phyloP scores from a whole-genome alignment of 2,329 filamentous ascomycete species.

The Aspergillus tubingensis region DNA sequence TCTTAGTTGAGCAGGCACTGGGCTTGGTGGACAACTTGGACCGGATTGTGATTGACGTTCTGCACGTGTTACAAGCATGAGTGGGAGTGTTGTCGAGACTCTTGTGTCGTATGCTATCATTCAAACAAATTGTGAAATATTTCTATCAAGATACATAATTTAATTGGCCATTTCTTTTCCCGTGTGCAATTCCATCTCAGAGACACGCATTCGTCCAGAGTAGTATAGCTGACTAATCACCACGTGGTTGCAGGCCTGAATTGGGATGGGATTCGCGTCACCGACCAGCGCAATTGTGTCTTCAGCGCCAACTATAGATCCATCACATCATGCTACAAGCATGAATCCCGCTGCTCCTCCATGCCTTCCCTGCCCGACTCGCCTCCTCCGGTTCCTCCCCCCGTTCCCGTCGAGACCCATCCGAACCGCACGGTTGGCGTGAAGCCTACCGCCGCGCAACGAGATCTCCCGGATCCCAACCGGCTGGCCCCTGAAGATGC shows the following conservation, averaged over 20 bases:
- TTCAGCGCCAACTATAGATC: background rate
- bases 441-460: slow-evolving; percentile 38
- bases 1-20: slow-evolving; percentile 21
- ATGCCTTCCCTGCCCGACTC: slow-evolving; percentile 38
- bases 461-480: slow-evolving; percentile 59
- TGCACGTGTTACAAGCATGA: background rate
- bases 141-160: background rate
- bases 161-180: background rate
- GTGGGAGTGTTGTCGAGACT: background rate
- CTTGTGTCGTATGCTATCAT: background rate
- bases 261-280: background rate
- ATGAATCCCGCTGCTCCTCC: slow-evolving; percentile 31
- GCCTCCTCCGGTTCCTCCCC: slow-evolving; percentile 43
- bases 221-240: slow-evolving; percentile 10
- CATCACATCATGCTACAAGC: slow-evolving; percentile 28
- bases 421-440: slow-evolving; percentile 43
- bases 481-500: slow-evolving; percentile 84
- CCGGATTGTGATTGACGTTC: slow-evolving; percentile 1
- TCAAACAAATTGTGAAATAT: background rate
- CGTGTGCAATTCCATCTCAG: background rate
- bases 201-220: background rate
- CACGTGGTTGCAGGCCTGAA: slow-evolving; percentile 9
- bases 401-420: slow-evolving; percentile 50
- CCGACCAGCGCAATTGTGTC: background rate
- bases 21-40: background rate